Evolutionary conservation across 345 rosid species (phyloP), one percentile per base, ranked within the genome.

Genomic region (Populus deltoides): DNA sequence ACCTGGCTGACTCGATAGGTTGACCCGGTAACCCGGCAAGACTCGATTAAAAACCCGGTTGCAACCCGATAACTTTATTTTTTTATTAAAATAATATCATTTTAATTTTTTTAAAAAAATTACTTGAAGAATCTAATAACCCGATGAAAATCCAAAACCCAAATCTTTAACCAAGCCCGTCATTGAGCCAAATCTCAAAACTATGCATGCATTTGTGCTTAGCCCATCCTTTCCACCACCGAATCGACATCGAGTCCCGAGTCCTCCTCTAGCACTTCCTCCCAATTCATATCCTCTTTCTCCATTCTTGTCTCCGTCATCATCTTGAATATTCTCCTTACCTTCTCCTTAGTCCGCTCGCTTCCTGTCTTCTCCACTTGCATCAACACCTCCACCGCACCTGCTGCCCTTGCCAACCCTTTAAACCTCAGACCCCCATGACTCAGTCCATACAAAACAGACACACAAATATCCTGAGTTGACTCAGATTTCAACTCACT

Each of bases 341-440:
- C 92, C 87, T 87, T 90, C 77, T 82, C 88, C 80, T 74, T 89
- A 0, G 82, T 85, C 15, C 81, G 78, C 75, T 87, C 90, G n/a
- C 88, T 81, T 22, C 89, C 88, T 10, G 53, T 63, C 33, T 78
- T 81, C 92, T 87, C 94, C 80, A 88, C 71, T 79, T 85, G 79
- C 73, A 25, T 11, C 79, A 96, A 35, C 75, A 86, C 92, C 79
- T 87, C 99, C 80, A 51, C 84, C 27, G 86, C 87, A 1, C 91
- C 87, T 1, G 93, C 92, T 13, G 90, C 93, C 85, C 86, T 86
- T 0, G 97, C 96, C 81, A 96, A 68, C 4, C 93, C 92, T 77
- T 82, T 91, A 74, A 96, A 93, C 80, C 97, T 87, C 78, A 87
- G 35, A 0, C 94, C 94, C 0, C 87, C 92, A 0, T 83, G 88